Base-by-base conservation (phyloP, 2,329 filamentous ascomycete genomes). In the Torrubiella hemipterigena region DNA sequence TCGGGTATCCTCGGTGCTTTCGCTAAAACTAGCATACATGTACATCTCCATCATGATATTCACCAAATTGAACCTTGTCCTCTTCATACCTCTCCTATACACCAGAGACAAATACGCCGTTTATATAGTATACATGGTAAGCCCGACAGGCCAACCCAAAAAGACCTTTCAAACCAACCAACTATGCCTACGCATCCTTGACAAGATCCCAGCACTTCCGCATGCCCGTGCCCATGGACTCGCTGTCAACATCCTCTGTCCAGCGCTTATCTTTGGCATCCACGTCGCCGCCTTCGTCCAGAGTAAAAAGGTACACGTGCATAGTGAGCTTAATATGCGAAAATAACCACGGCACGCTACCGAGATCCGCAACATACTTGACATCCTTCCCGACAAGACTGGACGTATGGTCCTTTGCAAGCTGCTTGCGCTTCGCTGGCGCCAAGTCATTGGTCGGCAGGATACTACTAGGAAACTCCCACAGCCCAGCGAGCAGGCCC, bases 181-280 rank as follows among this genome's bases (percentile, higher is more conserved):
- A n/a, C n/a, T n/a, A n/a, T n/a, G n/a, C n/a, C n/a, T n/a, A n/a
- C n/a, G 26, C 30, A 25, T 49, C 48, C 31, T 48, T 47, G 4
- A 54, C 55, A 31, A 71, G 46, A 3, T 56, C 47, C 67, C 68
- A 73, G 44, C 69, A 73, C 42, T 69, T 71, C 22, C 63, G 56
- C 68, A 73, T 73, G 0, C 69, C 69, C 0, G 68, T 72, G 0
- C 69, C 68, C 68, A 73, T 73, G 0, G 66, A 67, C 43, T 67
- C 64, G 2, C 42, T 44, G 3, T 70, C 66, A 1, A 69, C 51
- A 7, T 55, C 51, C 3, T 48, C 42, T 2, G 47, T 47, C 16
- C 54, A 52, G 2, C 55, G 54, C 57, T 64, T 67, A 6, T 22
- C 25, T 2, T 31, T 32, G 0, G 19, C 28, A 5, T 26, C 23